Conservation (phyloP, 805 yeast species). For the Kazachstania psychrophila region DNA sequence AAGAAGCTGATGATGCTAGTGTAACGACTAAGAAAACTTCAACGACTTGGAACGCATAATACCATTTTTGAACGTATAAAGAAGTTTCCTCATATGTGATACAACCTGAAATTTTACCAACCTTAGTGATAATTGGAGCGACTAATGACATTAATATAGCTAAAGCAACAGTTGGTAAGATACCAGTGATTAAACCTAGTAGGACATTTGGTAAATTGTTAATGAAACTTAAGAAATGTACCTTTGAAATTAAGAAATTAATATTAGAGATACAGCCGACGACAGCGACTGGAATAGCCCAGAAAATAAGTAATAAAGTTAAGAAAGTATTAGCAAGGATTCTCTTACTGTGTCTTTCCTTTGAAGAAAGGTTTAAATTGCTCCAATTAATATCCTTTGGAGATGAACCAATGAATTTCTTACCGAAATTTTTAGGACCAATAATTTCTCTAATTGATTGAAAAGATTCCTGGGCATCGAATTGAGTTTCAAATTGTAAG, state of each 20-base stretch:
- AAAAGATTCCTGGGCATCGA: constrained; percentile 80
- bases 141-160: constrained; percentile 77
- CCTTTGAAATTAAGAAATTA: constrained; percentile 56
- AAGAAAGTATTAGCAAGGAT: constrained; percentile 53
- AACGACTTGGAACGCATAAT: constrained; percentile 80
- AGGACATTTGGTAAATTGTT: constrained; percentile 59
- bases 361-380: constrained; percentile 52
- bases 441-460: constrained; percentile 52
- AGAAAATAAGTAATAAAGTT: constrained; percentile 65
- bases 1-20: constrained; percentile 68
- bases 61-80: constrained; percentile 78
- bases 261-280: constrained; percentile 91
- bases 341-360: constrained; percentile 48
- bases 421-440: constrained; percentile 18
- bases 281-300: constrained; percentile 97
- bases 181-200: constrained; percentile 78
- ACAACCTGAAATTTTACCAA: constrained; percentile 68
- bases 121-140: constrained; percentile 70
- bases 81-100: constrained; percentile 67
- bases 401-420: constrained; percentile 50
- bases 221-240: constrained; percentile 69
- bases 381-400: constrained; percentile 86
- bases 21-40: constrained; percentile 84
- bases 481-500: constrained; percentile 71
- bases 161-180: constrained; percentile 75